phyloP scores from a whole-genome alignment of 2,329 filamentous ascomycete genomes.

The Aspergillus costaricaensis region DNA sequence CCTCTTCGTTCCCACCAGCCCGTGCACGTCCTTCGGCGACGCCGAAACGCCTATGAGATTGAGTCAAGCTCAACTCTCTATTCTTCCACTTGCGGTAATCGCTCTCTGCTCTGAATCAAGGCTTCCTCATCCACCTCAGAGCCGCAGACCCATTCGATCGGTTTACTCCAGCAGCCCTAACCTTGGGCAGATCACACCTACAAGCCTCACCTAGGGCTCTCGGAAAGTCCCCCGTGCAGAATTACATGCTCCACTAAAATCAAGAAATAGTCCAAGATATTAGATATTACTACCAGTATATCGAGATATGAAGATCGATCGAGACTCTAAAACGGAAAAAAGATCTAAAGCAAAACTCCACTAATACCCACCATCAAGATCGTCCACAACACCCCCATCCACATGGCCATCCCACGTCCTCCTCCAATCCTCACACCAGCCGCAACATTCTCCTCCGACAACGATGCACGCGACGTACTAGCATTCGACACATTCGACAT shows the following conservation, averaged over 20 bases:
- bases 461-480: background rate
- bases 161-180: background rate
- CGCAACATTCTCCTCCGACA: background rate
- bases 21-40: background rate
- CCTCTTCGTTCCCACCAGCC: background rate
- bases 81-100: background rate
- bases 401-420: background rate
- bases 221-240: background rate
- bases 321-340: background rate
- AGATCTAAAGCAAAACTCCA: background rate
- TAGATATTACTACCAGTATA: background rate
- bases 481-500: constrained; percentile 7
- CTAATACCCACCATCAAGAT: background rate
- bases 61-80: background rate
- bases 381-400: background rate
- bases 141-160: too few relatives aligned
- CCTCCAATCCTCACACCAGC: background rate
- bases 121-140: too few relatives aligned
- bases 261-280: background rate
- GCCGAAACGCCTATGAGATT: background rate
- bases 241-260: background rate
- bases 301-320: background rate
- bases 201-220: too few relatives aligned
- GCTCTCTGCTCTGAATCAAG: background rate
- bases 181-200: too few relatives aligned